Conservation (phyloP, 163 green algal genomes). For the Scenedesmus sp. region DNA sequence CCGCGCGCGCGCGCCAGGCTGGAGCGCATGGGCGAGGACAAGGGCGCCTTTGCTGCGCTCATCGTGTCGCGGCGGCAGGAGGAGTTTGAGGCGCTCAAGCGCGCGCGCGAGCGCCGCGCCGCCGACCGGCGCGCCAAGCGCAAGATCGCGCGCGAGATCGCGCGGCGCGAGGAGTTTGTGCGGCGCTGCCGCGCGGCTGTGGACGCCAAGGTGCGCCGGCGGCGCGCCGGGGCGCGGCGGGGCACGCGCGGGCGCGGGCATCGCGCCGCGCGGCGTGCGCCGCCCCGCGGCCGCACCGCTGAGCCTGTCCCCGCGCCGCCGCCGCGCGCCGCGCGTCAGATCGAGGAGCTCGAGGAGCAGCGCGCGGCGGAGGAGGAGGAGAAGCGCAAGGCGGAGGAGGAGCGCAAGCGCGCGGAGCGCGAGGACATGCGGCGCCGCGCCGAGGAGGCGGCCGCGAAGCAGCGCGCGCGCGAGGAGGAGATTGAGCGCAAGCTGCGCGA, state of each 20-base stretch:
- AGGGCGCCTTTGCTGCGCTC: conserved; percentile 58
- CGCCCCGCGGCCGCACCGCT: no score
- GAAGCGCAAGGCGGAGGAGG: conserved; percentile 59
- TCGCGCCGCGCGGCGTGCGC: no score
- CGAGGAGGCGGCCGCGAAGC: conserved; percentile 59
- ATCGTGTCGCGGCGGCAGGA: conserved; percentile 84
- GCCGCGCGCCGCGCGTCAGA: not conserved
- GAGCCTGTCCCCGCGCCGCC: no score
- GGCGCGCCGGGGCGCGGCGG: conserved; percentile 48
- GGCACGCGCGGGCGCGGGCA: no score
- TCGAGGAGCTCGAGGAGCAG: conserved; percentile 45
- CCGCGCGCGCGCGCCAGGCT: no score
- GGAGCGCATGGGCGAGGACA: conserved; percentile 67
- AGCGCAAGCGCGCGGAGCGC: conserved; percentile 60
- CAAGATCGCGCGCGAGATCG: conserved; percentile 64
- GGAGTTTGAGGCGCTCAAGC: conserved; percentile 87
- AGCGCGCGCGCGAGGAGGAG: conserved; percentile 75
- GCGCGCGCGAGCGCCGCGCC: conserved; percentile 66
- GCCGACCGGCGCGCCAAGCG: conserved; percentile 64
- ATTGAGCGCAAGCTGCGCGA: conserved; percentile 65
- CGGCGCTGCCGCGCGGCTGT: conserved; percentile 72
- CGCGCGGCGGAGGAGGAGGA: no score
- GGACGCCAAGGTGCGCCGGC: conserved; percentile 58
- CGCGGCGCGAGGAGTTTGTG: conserved; percentile 82
- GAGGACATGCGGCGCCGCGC: conserved; percentile 70